Conservation (phyloP, 768 basidiomycete species). For the Phylloporus sp. region DNA sequence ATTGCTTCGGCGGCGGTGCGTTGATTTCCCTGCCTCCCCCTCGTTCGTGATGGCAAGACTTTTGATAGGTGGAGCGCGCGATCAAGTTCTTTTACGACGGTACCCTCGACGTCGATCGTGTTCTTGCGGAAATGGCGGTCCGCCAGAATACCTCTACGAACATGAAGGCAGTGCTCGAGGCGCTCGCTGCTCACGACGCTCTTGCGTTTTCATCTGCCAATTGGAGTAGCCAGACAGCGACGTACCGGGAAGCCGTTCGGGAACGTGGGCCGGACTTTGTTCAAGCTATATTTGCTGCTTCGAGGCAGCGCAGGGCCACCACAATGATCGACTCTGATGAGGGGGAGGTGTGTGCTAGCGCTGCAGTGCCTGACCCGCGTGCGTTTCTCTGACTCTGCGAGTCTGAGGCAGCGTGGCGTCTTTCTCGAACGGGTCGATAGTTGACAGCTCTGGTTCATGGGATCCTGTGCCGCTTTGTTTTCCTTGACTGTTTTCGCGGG, state of each 20-base stretch:
- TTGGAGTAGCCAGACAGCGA: neutral
- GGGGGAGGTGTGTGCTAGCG: neutral
- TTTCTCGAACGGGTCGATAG: too few species aligned
- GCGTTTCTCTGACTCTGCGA: neutral
- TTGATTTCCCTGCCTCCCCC: neutral
- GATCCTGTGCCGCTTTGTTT: too few species aligned
- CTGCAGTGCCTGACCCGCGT: neutral
- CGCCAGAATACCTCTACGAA: neutral
- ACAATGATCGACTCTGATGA: neutral
- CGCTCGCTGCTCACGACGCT: neutral
- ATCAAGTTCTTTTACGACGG: neutral
- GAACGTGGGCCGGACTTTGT: neutral
- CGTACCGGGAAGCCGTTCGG: neutral
- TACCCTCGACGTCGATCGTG: neutral
- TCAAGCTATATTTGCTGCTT: neutral
- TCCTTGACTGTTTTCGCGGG: too few species aligned
- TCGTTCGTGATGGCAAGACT: too few species aligned
- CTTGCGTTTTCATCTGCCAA: neutral
- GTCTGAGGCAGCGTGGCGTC: too few species aligned
- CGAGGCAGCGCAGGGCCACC: neutral
- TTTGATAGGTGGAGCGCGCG: neutral
- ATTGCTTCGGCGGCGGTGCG: conserved; percentile 3
- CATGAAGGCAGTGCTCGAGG: neutral
- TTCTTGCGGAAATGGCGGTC: neutral
- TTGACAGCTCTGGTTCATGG: too few species aligned